Percentiles rank a stretch among this genome's conserved stretches.
Conservation (phyloP, 768 basidiomycete species). For the Tremella fuciformis region DNA sequence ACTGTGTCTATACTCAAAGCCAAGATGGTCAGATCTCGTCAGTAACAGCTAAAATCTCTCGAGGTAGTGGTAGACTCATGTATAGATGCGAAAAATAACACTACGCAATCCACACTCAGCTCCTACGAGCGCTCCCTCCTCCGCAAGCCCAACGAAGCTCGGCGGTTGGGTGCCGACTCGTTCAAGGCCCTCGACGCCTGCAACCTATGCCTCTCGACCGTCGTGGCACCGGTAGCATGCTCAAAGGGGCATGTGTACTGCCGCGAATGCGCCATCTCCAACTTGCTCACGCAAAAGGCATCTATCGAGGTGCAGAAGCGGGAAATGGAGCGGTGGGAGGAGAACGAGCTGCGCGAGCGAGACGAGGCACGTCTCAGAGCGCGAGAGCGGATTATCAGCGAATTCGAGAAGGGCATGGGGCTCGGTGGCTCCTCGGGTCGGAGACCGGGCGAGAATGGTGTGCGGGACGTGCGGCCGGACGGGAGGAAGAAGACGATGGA, state of each 20-base stretch:
- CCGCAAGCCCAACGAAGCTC: conserved; percentile 31
- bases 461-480: conserved; percentile 10
- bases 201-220: conserved; percentile 77
- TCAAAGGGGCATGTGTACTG: conserved; percentile 87
- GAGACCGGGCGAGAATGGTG: conserved; percentile 12
- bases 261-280: conserved; percentile 86
- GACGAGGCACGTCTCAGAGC: conserved; percentile 68
- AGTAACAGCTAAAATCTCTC: background rate
- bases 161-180: conserved; percentile 74
- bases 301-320: conserved; percentile 89
- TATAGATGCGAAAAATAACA: conserved; percentile 43
- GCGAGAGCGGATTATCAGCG: conserved; percentile 78
- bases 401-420: conserved; percentile 81
- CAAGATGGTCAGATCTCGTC: conserved; percentile 1
- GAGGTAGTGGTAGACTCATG: too few species aligned
- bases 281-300: conserved; percentile 71
- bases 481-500: conserved; percentile 72
- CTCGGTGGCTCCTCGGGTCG: conserved; percentile 55
- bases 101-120: conserved; percentile 37
- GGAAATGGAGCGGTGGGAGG: conserved; percentile 68
- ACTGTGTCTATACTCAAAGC: too few species aligned
- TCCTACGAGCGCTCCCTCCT: conserved; percentile 45
- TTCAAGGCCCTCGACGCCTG: conserved; percentile 92
- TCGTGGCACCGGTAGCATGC: conserved; percentile 79
- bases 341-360: conserved; percentile 77